Evolutionary conservation across 2,329 filamentous ascomycete species (phyloP).

Genomic region (Cladophialophora chaetospira): DNA sequence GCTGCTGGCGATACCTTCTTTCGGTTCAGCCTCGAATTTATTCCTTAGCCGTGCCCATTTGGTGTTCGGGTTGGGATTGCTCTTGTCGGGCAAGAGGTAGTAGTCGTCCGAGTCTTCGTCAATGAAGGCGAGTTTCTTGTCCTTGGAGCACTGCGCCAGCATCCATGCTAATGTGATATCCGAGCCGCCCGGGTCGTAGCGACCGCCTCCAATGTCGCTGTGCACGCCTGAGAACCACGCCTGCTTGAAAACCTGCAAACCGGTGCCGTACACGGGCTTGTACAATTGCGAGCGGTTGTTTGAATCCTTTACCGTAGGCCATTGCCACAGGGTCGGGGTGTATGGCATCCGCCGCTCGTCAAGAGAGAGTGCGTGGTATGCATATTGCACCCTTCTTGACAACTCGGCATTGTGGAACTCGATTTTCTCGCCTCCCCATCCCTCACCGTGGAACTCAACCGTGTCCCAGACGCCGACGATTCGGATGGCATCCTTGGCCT

Average conservation of each 20-base stretch:
- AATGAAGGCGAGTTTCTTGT: slow-evolving; percentile 24
- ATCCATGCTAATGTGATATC: slow-evolving; percentile 60
- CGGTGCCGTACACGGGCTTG: slow-evolving; percentile 33
- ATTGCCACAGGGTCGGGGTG: slow-evolving; percentile 56
- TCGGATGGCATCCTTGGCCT: slow-evolving; percentile 38
- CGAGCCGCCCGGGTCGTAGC: slow-evolving; percentile 47
- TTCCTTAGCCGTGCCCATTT: slow-evolving; percentile 8
- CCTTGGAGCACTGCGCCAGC: slow-evolving; percentile 48
- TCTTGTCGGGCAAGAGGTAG: slow-evolving; percentile 20
- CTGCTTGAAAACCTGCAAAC: slow-evolving; percentile 43
- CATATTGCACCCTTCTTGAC: slow-evolving; percentile 39
- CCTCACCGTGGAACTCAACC: slow-evolving; percentile 35
- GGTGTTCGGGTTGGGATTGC: slow-evolving; percentile 16
- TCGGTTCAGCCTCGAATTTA: slow-evolving; percentile 6
- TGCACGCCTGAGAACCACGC: slow-evolving; percentile 54
- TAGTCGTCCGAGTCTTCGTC: slow-evolving; percentile 20
- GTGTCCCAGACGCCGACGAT: slow-evolving; percentile 40
- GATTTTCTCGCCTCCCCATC: slow-evolving; percentile 34
- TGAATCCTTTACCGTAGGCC: slow-evolving; percentile 38
- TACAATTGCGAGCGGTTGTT: slow-evolving; percentile 43
- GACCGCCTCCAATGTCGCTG: slow-evolving; percentile 49
- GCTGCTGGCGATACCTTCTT: not conserved
- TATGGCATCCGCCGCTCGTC: slow-evolving; percentile 49
- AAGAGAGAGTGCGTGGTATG: slow-evolving; percentile 44
- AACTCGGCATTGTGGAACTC: slow-evolving; percentile 36